Conservation (phyloP, 345 rosid genomes). For the Psidium friedrichsthalianum region DNA sequence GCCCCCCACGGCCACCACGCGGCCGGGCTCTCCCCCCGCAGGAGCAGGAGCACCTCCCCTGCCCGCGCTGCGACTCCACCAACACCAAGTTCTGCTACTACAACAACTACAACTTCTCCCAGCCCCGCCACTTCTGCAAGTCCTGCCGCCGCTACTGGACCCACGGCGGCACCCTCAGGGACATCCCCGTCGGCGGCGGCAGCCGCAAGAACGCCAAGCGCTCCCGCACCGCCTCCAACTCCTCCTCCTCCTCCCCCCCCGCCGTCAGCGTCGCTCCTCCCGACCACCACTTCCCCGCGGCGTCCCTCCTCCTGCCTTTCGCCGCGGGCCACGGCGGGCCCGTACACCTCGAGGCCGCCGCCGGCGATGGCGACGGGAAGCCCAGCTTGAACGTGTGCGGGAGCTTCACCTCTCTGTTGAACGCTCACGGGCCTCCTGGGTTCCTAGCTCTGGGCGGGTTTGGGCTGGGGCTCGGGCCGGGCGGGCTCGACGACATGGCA, state of each 20-base stretch:
- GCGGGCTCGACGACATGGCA: conserved; percentile 36
- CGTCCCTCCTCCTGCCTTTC: conserved; percentile 27
- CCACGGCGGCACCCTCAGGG: conserved; percentile 90
- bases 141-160: conserved; percentile 98
- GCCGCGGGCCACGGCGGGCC: conserved; percentile 12
- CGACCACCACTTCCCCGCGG: neutral
- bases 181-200: conserved; percentile 92
- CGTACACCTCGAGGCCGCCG: neutral
- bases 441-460: conserved; percentile 59
- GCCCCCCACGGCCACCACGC: conserved; percentile 7
- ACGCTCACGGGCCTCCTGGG: conserved; percentile 50
- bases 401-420: conserved; percentile 67
- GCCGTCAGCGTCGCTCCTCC: conserved; percentile 13
- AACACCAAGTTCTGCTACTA: conserved; percentile 93
- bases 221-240: conserved; percentile 28
- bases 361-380: conserved; percentile 16
- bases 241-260: conserved; percentile 23
- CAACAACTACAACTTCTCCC: conserved; percentile 93
- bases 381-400: conserved; percentile 16
- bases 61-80: conserved; percentile 90
- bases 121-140: conserved; percentile 99
- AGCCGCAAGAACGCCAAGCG: conserved; percentile 82
- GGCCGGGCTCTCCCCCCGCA: conserved; percentile 20
- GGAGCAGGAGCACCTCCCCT: conserved; percentile 81
- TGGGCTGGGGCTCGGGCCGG: conserved; percentile 44